Evolutionary conservation across 2,329 filamentous ascomycete genomes (phyloP).

Genomic region (Lachnellula hyalina): DNA sequence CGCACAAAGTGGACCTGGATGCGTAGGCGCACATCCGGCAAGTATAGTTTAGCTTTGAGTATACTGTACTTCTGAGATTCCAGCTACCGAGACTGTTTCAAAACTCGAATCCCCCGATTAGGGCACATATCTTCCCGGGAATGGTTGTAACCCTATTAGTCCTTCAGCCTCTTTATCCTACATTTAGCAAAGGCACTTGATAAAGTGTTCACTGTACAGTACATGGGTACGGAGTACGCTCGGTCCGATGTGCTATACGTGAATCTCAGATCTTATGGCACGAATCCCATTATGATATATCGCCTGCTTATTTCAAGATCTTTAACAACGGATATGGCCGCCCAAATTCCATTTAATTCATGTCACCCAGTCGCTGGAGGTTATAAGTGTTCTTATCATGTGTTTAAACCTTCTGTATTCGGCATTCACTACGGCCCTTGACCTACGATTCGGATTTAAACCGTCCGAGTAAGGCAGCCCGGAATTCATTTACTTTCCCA

Average conservation of each 20-base stretch:
- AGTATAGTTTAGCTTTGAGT: not conserved
- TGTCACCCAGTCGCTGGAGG: not conserved
- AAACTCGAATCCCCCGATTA: too few relatives aligned
- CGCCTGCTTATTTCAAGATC: not conserved
- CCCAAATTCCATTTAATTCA: not conserved
- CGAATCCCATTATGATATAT: not conserved
- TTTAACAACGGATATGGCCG: not conserved
- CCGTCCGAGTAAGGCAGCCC: not conserved
- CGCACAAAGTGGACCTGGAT: too few relatives aligned
- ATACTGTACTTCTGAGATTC: not conserved
- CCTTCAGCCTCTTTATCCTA: not conserved
- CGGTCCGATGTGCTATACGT: not conserved
- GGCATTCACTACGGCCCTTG: not conserved
- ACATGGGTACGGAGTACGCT: not conserved
- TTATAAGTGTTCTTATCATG: too few relatives aligned
- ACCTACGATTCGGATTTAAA: not conserved
- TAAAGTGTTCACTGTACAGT: not conserved
- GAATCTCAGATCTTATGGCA: not conserved
- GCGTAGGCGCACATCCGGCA: not conserved
- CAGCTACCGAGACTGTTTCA: not conserved
- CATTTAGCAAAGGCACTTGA: not conserved
- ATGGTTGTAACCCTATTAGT: not conserved
- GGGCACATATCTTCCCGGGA: not conserved
- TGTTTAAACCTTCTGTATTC: too few relatives aligned
- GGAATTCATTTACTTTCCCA: not conserved